Base-by-base conservation (phyloP, 1,284 basidiomycete genomes). In the Boletellus dicymbophilus region DNA sequence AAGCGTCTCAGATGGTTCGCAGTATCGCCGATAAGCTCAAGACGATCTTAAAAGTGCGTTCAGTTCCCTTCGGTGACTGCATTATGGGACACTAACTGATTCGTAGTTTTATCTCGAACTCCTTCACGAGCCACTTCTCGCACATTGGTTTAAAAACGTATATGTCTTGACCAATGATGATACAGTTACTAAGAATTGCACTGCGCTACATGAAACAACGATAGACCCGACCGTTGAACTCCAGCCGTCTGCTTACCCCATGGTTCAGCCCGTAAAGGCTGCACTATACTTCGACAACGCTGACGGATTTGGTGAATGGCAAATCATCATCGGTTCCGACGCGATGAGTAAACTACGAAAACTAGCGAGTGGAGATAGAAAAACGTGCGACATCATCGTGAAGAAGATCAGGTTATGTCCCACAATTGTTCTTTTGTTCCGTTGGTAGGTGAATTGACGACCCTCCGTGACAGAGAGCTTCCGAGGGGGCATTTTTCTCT, bases 401-500 rank as follows among this genome's bases (percentile, higher is more conserved):
- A 44, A 37, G 12, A 44, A 37, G 26, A 44, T 44, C 8, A 20
- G 12, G 44, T n/a, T 44, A 27, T 1, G 20, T 37, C 5, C 13
- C 33, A n/a, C n/a, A 9, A 6, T 37, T 11, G 18, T 12, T n/a
- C n/a, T n/a, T n/a, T n/a, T n/a, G n/a, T n/a, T n/a, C n/a, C 8
- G 16, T 13, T 20, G n/a, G 11, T 11, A 10, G 20, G 27, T 16
- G 27, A 30, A 31, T 23, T 43, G 12, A 43, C 30, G 21, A 8
- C 21, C n/a, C n/a, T n/a, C 34, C 18, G 33, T 15, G 28, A 11
- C 48, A 87, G 84, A 57, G 80, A 85, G 51, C 70, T 87, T 5
- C 86, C 84, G 0, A 76, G 78, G 9, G 85, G 85, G 0, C 77
- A 82, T 53, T 86, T 88, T 59, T 85, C 84, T 1, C 73, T 75